Evolutionary conservation across 176 grass and related monocot genomes (phyloP).

Genomic region (Bonia amplexicaulis): DNA sequence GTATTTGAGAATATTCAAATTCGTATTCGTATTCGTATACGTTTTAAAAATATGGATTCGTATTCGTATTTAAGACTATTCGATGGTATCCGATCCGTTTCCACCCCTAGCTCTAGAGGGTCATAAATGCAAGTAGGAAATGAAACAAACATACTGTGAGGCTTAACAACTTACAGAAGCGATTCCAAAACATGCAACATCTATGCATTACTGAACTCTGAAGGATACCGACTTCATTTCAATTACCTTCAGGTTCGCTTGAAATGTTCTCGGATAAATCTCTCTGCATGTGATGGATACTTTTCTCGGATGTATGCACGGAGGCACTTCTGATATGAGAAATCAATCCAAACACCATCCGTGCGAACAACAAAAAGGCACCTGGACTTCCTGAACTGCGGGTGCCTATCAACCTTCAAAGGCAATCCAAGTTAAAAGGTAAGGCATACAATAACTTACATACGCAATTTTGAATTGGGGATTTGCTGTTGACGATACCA

Average conservation of each 20-base stretch:
- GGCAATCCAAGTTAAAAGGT: neutral
- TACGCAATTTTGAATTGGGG: neutral
- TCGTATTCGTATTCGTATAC: too few species aligned
- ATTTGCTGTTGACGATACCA: neutral
- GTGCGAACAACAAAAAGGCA: slow-evolving; percentile 90
- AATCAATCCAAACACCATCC: slow-evolving; percentile 89
- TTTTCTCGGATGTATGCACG: slow-evolving; percentile 67
- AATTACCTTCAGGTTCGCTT: slow-evolving; percentile 45
- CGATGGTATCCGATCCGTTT: too few species aligned
- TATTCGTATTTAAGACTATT: too few species aligned
- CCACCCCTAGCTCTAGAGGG: too few species aligned
- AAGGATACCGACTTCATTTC: neutral
- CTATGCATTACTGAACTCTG: neutral
- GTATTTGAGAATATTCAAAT: too few species aligned
- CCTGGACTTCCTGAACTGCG: slow-evolving; percentile 74
- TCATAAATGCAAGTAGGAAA: neutral
- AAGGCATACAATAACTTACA: neutral
- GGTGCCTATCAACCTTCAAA: slow-evolving; percentile 83
- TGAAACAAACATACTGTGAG: neutral
- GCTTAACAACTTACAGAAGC: slow-evolving; percentile 11
- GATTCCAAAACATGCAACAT: neutral
- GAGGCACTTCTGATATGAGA: slow-evolving; percentile 95
- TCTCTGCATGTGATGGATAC: slow-evolving; percentile 73
- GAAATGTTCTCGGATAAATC: slow-evolving; percentile 84
- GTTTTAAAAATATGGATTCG: too few species aligned